Evolutionary conservation across 129 eudicot genomes (phyloP), one percentile per base, ranked within the genome.

Genomic region (Centrapalus pauciflorus): DNA sequence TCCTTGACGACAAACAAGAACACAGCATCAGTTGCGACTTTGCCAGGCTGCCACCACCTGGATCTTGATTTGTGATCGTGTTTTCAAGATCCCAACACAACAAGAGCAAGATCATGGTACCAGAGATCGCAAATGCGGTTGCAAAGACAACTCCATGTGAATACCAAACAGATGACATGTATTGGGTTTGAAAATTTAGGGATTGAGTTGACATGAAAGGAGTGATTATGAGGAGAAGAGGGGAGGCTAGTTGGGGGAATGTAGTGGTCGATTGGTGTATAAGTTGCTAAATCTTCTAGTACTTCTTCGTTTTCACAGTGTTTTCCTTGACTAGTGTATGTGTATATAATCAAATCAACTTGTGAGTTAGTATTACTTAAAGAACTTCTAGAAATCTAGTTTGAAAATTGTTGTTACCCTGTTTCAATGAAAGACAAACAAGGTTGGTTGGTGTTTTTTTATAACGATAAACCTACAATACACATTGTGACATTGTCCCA

Each of bases 1-100:
- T 56, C 27, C 89, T 79, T 5, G 83, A 74, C 9, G 83, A 80
- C 64, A 84, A 20, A 28, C 85, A 84, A 25, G 89, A 66, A 3
- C 79, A 73, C 40, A 69, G 63, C 21, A 40, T 46, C 12, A 30
- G 63, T 10, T 49, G 33, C 4, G 72, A 24, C 50, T 73, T 62
- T 14, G 25, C 33, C 7, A 9, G 7, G 12, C 56, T 19, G 5
- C 76, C 21, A 9, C 28, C 54, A 52, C 62, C 65, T 1, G 38
- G 48, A 10, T 67, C 74, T 66, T 58, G 76, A 69, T 8, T 68
- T 3, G 3, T 23, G 7, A 7, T 67, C n/a, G 49, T 32, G 52
- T 57, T 79, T 61, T 41, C 67, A 21, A 32, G 33, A 13, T 70
- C 72, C 19, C 66, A 67, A 38, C 65, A 66, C 41, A 79, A 28